These are phyloP conservation scores for Periconia sp. DNA, from an alignment of 2,329 filamentous ascomycete genomes.

Conservation along the genomic window DNA sequence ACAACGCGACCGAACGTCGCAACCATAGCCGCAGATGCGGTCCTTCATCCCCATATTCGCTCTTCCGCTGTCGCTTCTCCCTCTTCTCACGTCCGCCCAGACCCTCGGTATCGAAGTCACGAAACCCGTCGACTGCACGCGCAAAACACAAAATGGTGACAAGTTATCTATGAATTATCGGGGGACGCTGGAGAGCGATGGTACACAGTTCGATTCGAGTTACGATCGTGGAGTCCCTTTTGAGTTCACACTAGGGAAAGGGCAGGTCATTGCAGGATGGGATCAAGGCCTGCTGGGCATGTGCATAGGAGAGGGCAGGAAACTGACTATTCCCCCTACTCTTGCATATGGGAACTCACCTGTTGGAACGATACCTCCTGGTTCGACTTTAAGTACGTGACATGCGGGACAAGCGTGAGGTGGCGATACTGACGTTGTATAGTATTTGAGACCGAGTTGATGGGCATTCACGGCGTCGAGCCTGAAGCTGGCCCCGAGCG, in stretches of 20 bases:
- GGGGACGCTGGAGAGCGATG: slow-evolving; percentile 61
- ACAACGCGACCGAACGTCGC: slow-evolving; percentile 7
- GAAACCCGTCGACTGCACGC: slow-evolving; percentile 49
- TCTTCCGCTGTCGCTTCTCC: slow-evolving; percentile 29
- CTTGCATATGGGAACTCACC: slow-evolving; percentile 78
- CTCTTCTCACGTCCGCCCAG: slow-evolving; percentile 28
- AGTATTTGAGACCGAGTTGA: slow-evolving; percentile 92
- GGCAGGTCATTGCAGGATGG: slow-evolving; percentile 93
- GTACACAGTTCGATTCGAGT: slow-evolving; percentile 81
- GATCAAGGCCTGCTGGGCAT: slow-evolving; percentile 89
- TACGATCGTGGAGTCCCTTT: slow-evolving; percentile 81
- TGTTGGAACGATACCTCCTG: slow-evolving; percentile 79
- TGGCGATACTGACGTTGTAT: slow-evolving; percentile 19
- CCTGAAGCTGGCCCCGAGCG: slow-evolving; percentile 18
- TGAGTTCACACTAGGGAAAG: slow-evolving; percentile 76
- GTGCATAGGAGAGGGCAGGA: slow-evolving; percentile 93
- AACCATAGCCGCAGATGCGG: slow-evolving; percentile 33
- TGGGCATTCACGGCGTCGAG: slow-evolving; percentile 71
- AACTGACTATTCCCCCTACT: slow-evolving; percentile 86
- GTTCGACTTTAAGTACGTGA: slow-evolving; percentile 71
- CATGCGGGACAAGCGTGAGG: slow-evolving; percentile 5
- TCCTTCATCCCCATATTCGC: slow-evolving; percentile 25
- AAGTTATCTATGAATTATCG: slow-evolving; percentile 56
- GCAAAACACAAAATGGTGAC: slow-evolving; percentile 55
- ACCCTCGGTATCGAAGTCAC: slow-evolving; percentile 52